Base-by-base conservation (phyloP, 192 early-diverging fungal species). In the Linnemannia zychae region DNA sequence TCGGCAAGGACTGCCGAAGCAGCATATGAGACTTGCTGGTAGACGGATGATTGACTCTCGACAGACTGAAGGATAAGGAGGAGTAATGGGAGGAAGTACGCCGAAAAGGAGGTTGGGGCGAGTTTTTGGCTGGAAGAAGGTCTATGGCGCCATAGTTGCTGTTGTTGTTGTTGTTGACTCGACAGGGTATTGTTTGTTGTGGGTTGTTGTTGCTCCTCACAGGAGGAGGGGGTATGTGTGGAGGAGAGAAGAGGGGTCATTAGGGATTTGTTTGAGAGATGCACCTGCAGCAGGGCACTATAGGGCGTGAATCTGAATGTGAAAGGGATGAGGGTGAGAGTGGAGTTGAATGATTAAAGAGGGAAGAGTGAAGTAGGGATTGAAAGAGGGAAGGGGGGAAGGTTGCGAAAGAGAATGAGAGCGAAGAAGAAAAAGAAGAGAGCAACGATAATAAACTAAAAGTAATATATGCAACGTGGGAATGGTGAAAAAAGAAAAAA, bases 1-100 rank as follows among this genome's bases (percentile, higher is more conserved):
- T 85, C 83, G 7, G 83, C 74, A 1, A 85, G 78, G 31, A 85
- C 76, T 11, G 83, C 72, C 1, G 83, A 76, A 24, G 69, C 83
- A 34, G 83, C 52, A 37, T 76, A 60, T 31, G 83, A 1, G 18
- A 85, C 18, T 31, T 44, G 72, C 22, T 72, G 40, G 50, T 72
- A 79, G 36, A 3, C 17, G 17, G 53, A 15, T n/a, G 34, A 4
- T 20, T 78, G 76, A 16, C 31, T 31, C 24, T 15, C n/a, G 33
- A 31, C 24, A 28, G 71, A 79, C 22, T 49, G 34, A n/a, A 48
- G 40, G 40, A 44, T 3, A 40, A 69, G 46, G 46, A 46, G 53
- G 57, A 72, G 48, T 16, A 75, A 40, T 0, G 68, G 31, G 18
- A 78, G 70, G 24, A 78, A 31, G 12, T n/a, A 46, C 47, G 70